Evolutionary conservation across 208 protist species (phyloP), one percentile per base, ranked within the genome.

Genomic region (Trypanosoma conorhini): DNA sequence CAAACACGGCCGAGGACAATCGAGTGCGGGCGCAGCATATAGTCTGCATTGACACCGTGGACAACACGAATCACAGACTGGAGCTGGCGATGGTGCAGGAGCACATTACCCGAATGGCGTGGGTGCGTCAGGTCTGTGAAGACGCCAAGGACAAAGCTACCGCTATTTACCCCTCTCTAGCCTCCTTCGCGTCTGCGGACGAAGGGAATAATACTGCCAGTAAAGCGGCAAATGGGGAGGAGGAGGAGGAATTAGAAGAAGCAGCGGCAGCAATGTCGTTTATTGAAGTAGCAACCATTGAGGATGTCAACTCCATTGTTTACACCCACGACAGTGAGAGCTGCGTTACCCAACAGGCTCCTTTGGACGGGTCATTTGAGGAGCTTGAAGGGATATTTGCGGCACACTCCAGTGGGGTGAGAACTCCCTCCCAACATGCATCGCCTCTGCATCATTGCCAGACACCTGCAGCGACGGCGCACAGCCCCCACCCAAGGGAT

Each of bases 81-180:
- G 52, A 72, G 26, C 28, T 48, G 21, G 50, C 38, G 46, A 54
- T 54, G n/a, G 61, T 70, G 7, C 66, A 66, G n/a, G 57, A 66
- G 33, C 60, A 77, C 24, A 68, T 38, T 62, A 61, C 60, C 10
- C 64, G 67, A 22, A 40, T 77, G 42, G 19, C 50, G 17, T 56
- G 52, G 42, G 26, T 72, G 40, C 72, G 72, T 22, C 55, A 70
- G 9, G 8, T 77, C 24, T 77, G 72, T 58, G 57, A 77, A 2
- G 63, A 65, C n/a, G 24, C 30, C 9, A 8, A 55, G 26, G 19
- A 31, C 2, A 54, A 19, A 40, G 30, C 38, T 42, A 31, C 26
- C 26, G 15, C 22, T 31, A 28, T 7, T 28, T 19, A 0, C 42
- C 21, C 24, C 15, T 40, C 63, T 44, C 50, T 42, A 5, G n/a